Percentiles rank a stretch among this genome's conserved stretches.
Evolutionary conservation across 2,329 filamentous ascomycete genomes (phyloP).

Genomic region (Drechslerella dactyloides): DNA sequence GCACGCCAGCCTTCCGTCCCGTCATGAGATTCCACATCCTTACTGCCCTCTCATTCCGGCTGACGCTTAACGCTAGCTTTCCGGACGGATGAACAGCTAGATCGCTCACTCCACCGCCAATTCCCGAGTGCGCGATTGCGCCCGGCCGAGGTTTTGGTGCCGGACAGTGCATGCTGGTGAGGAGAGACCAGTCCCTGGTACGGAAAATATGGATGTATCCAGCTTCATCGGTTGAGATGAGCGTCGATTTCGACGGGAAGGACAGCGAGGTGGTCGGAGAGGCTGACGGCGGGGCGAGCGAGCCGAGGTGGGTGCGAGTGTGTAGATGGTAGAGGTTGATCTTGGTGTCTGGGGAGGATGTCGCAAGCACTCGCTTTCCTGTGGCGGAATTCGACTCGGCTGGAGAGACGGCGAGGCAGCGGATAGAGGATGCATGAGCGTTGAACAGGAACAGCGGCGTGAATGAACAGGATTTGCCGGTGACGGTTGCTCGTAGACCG

Average conservation of each 20-base stretch:
- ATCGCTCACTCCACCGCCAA: constrained; percentile 79
- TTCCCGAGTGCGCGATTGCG: constrained; percentile 63
- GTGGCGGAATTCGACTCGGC: constrained; percentile 62
- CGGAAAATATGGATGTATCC: constrained; percentile 87
- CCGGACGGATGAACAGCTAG: constrained; percentile 95
- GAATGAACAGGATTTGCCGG: constrained; percentile 62
- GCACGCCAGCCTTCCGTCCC: constrained; percentile 89
- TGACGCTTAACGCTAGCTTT: constrained; percentile 94
- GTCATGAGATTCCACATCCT: constrained; percentile 95
- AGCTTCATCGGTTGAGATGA: constrained; percentile 87
- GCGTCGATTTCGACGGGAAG: constrained; percentile 85
- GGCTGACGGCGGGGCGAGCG: constrained; percentile 82
- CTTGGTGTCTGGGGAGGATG: constrained; percentile 88
- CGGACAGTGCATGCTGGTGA: constrained; percentile 88
- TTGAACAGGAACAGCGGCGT: constrained; percentile 95
- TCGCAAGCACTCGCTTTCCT: constrained; percentile 85
- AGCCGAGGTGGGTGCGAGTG: constrained; percentile 75
- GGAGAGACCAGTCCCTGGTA: constrained; percentile 84
- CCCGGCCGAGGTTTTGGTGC: constrained; percentile 81
- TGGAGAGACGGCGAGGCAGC: constrained; percentile 84
- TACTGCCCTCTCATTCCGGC: constrained; percentile 88
- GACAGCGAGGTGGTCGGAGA: constrained; percentile 74
- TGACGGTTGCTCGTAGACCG: constrained; percentile 64
- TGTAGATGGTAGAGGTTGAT: constrained; percentile 78
- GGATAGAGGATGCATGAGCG: constrained; percentile 86